Base-by-base conservation (phyloP, 2,329 filamentous ascomycete species). In the Phialophora expanda region DNA sequence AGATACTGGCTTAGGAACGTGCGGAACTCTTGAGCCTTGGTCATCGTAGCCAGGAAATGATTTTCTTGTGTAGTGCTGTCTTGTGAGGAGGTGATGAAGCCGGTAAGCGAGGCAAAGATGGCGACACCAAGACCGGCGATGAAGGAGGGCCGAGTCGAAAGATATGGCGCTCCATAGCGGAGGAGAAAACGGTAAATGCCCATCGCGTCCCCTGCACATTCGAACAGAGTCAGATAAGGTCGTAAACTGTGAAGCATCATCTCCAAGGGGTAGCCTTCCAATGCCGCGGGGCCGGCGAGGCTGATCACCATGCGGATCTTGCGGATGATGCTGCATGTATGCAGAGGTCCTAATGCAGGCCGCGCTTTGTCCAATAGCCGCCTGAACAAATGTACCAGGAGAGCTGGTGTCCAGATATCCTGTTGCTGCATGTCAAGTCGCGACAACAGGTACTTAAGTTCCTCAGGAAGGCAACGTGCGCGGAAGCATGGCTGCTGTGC, bases 201-300 rank as follows among this genome's bases (percentile, higher is more conserved):
- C 53, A 98, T 83, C 1, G 91, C 89, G 79, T 99, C 95, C 74
- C 97, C 92, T 9, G 93, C 91, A 76, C 94, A 98, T 74, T 96
- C 90, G 0, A 89, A 85, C 71, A 98, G 90, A 1, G 89, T 89
- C 5, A 98, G 81, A 70, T 93, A 96, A 0, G 88, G 87, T 9
- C 90, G 85, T 22, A 97, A 82, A 1, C 90, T 89, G 73, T 93
- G 91, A 1, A 99, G 83, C 0, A 96, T 83, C 91, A 97, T 95
- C 76, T 99, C 92, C 14, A 97, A 77, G 11, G 92, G 91, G 74
- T 98, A 98, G 0, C 90, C 90, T 48, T 87, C 81, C 26, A 90
- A 82, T n/a, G 90, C 91, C 58, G 88, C 83, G 0, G 86, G 76
- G 0, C 92, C 93, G 28, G 92, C 90, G 54, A 98, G 80, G 66